These are phyloP conservation scores for Rosellinia necatrix DNA, from an alignment of 2,329 filamentous ascomycete genomes.

Conservation along the genomic window DNA sequence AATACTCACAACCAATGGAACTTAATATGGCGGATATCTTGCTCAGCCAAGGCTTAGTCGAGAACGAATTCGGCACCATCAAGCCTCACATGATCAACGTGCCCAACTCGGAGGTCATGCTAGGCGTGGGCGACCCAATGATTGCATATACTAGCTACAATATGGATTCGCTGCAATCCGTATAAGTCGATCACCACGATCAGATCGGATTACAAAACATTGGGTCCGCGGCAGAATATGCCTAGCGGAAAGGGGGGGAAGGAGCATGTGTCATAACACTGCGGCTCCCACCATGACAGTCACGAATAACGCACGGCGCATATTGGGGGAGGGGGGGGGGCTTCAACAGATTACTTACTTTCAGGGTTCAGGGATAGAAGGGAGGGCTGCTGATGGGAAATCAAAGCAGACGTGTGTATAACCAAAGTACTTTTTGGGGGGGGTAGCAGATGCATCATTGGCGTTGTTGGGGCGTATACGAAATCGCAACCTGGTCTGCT, in stretches of 20 bases:
- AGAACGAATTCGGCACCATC: slow-evolving; percentile 58
- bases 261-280: slow-evolving; percentile 1
- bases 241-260: not conserved
- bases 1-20: slow-evolving; percentile 49
- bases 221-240: not conserved
- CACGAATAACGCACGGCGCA: slow-evolving; percentile 21
- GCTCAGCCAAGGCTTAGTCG: slow-evolving; percentile 55
- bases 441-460: slow-evolving; percentile 24
- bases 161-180: slow-evolving; percentile 40
- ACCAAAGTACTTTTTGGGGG: slow-evolving; percentile 7
- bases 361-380: slow-evolving; percentile 15
- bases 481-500: slow-evolving; percentile 3
- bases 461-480: slow-evolving; percentile 20
- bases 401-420: slow-evolving; percentile 19
- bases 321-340: too few relatives aligned
- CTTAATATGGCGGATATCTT: slow-evolving; percentile 51
- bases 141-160: slow-evolving; percentile 58
- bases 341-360: slow-evolving; percentile 13
- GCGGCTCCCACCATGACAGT: slow-evolving; percentile 6
- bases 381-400: slow-evolving; percentile 2
- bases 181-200: not conserved
- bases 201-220: not conserved
- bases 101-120: slow-evolving; percentile 59
- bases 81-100: slow-evolving; percentile 60
- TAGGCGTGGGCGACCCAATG: slow-evolving; percentile 63